phyloP scores from a whole-genome alignment of 192 early-diverging fungal genomes.

The Coemansia sp. region DNA sequence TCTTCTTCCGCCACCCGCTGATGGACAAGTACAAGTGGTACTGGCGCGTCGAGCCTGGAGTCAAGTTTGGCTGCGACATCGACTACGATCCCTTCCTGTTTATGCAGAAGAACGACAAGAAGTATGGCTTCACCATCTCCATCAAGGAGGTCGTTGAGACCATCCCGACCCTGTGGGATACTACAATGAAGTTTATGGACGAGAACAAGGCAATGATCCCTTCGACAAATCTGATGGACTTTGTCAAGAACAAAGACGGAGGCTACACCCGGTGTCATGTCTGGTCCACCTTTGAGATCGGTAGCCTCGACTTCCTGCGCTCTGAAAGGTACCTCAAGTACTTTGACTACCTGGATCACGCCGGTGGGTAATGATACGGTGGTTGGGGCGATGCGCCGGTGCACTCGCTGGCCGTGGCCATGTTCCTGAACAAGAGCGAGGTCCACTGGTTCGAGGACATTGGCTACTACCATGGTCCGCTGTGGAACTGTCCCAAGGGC shows the following conservation, averaged over 20 bases:
- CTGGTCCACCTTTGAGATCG: conserved; percentile 79
- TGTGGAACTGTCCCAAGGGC: conserved; percentile 44
- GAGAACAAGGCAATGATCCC: conserved; percentile 53
- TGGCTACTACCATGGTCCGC: conserved; percentile 54
- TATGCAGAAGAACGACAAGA: conserved; percentile 69
- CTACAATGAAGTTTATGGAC: conserved; percentile 54
- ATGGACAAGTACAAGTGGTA: conserved; percentile 70
- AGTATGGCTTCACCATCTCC: conserved; percentile 74
- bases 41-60: conserved; percentile 83
- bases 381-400: conserved; percentile 56
- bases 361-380: conserved; percentile 80
- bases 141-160: conserved; percentile 62
- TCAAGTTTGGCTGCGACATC: conserved; percentile 76
- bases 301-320: conserved; percentile 59
- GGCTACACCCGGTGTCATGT: conserved; percentile 67
- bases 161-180: conserved; percentile 72
- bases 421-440: conserved; percentile 54
- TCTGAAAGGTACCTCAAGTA: conserved; percentile 55
- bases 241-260: conserved; percentile 54
- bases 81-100: conserved; percentile 74
- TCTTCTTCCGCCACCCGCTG: conserved; percentile 71
- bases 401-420: conserved; percentile 59
- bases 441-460: conserved; percentile 72
- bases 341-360: conserved; percentile 67
- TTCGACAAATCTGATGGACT: conserved; percentile 55